Conservation (phyloP, 495 filamentous ascomycete genomes). For the Filosporella fistucella region DNA sequence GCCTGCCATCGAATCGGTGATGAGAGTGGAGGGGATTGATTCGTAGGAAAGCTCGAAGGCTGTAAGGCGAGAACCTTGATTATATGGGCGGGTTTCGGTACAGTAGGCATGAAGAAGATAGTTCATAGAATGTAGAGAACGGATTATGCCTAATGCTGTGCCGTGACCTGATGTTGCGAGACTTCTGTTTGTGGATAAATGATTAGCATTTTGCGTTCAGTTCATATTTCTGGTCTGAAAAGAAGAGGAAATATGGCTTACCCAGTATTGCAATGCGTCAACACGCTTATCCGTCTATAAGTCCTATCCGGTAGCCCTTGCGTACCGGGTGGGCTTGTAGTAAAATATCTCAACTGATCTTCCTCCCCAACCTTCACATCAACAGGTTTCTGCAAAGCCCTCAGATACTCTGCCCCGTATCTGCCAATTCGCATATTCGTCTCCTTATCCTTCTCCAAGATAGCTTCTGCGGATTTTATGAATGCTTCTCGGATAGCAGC, state of each 20-base stretch:
- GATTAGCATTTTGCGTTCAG: slow-evolving; percentile 9
- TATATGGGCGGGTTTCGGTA: slow-evolving; percentile 96
- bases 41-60: slow-evolving; percentile 95
- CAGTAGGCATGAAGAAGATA: slow-evolving; percentile 79
- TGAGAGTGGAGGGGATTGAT: slow-evolving; percentile 83
- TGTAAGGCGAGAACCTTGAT: slow-evolving; percentile 92
- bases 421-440: slow-evolving; percentile 84
- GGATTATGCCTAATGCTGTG: slow-evolving; percentile 90
- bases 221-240: too few species aligned
- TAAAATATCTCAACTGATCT: slow-evolving; percentile 30
- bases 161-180: slow-evolving; percentile 96
- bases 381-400: slow-evolving; percentile 32
- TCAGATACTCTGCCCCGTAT: slow-evolving; percentile 80
- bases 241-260: slow-evolving; percentile 30
- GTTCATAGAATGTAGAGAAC: slow-evolving; percentile 63
- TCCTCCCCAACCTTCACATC: slow-evolving; percentile 23
- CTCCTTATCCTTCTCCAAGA: slow-evolving; percentile 79
- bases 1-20: slow-evolving; percentile 96
- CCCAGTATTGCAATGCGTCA: slow-evolving; percentile 98
- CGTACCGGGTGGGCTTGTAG: slow-evolving; percentile 26
- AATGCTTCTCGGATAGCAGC: slow-evolving; percentile 57
- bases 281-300: slow-evolving; percentile 55
- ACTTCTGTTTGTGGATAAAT: slow-evolving; percentile 46
- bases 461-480: slow-evolving; percentile 73
- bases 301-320: slow-evolving; percentile 23